phyloP scores from a whole-genome alignment of 257 asterid genomes.

The Petrea volubilis region DNA sequence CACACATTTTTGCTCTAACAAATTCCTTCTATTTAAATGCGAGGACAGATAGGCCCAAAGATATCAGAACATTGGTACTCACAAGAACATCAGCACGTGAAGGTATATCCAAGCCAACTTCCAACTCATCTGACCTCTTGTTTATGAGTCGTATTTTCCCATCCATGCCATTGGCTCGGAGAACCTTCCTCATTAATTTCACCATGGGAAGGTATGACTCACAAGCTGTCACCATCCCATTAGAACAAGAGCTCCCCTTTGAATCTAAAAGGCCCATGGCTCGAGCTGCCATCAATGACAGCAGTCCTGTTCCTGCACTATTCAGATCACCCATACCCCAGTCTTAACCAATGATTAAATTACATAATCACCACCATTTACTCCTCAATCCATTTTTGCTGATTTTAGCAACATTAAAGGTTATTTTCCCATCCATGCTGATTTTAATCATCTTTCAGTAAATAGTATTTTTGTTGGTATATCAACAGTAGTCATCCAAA shows the following conservation, averaged over 20 bases:
- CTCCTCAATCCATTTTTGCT: neutral
- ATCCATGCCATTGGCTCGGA: slow-evolving; percentile 67
- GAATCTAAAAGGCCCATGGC: slow-evolving; percentile 60
- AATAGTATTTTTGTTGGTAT: no score
- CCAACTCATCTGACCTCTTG: slow-evolving; percentile 93
- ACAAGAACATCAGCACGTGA: slow-evolving; percentile 90
- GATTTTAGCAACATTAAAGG: neutral
- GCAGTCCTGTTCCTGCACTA: slow-evolving; percentile 94
- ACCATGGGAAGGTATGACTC: slow-evolving; percentile 98
- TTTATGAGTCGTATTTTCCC: slow-evolving; percentile 60
- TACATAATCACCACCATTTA: neutral
- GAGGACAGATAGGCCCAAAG: neutral
- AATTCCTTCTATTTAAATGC: neutral
- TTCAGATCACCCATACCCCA: slow-evolving; percentile 18
- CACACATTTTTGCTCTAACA: neutral
- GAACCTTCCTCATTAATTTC: slow-evolving; percentile 76
- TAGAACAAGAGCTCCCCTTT: slow-evolving; percentile 28
- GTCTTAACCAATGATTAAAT: slow-evolving; percentile 9
- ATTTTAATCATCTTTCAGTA: no score
- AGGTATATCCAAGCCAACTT: slow-evolving; percentile 72
- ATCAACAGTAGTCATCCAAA: no score
- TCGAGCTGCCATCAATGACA: slow-evolving; percentile 92
- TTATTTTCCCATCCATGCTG: no score
- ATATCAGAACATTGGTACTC: slow-evolving; percentile 32
- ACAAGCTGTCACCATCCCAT: slow-evolving; percentile 80